phyloP scores from a whole-genome alignment of 2,329 filamentous ascomycete genomes.

The Penicillium nordicum region DNA sequence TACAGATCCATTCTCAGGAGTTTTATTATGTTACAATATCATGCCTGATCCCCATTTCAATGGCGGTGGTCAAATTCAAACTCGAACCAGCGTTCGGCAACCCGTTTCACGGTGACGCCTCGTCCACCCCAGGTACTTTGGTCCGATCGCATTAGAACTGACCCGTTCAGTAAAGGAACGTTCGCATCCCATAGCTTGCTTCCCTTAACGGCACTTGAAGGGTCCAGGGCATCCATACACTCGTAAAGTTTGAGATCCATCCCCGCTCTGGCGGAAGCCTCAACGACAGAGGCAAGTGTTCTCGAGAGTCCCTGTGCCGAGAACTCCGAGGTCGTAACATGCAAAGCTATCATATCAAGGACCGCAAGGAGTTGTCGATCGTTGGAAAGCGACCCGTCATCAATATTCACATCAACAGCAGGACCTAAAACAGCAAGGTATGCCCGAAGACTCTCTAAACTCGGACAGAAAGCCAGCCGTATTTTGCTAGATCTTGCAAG shows the following conservation, averaged over 20 bases:
- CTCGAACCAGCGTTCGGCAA: conserved; percentile 67
- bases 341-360: conserved; percentile 41
- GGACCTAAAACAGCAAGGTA: conserved; percentile 59
- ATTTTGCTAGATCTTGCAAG: conserved; percentile 67
- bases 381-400: not conserved
- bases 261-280: conserved; percentile 31
- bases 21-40: conserved; percentile 22
- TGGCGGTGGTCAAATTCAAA: conserved; percentile 52
- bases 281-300: conserved; percentile 41
- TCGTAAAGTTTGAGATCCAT: conserved; percentile 42
- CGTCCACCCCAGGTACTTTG: conserved; percentile 55
- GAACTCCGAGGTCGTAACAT: conserved; percentile 45
- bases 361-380: conserved; percentile 35
- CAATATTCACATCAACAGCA: not conserved
- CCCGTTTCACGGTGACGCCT: conserved; percentile 55
- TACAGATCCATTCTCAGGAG: conserved; percentile 27
- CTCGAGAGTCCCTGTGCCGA: conserved; percentile 49
- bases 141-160: conserved; percentile 49
- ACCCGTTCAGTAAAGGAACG: conserved; percentile 62
- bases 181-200: conserved; percentile 47
- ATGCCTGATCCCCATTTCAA: conserved; percentile 9
- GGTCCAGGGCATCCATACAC: conserved; percentile 34
- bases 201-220: conserved; percentile 29
- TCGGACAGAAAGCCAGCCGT: conserved; percentile 68
- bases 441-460: conserved; percentile 72